phyloP scores from a whole-genome alignment of 441 rosid genomes.

The Melastoma candidum region DNA sequence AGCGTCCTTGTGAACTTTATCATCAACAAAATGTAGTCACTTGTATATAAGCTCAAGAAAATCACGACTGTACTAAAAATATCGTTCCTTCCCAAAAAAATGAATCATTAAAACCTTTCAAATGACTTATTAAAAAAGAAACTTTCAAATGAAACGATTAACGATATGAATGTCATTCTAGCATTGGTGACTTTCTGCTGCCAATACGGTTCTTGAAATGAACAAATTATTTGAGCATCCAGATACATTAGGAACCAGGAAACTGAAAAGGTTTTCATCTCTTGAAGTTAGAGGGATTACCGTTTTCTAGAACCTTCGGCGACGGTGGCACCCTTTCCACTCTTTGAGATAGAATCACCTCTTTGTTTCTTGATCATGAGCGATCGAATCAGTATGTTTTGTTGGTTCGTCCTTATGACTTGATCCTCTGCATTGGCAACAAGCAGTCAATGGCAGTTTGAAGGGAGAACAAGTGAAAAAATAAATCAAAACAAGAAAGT shows the following conservation, averaged over 20 bases:
- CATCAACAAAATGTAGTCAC: too few species aligned
- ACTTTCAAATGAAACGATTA: too few species aligned
- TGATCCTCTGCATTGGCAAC: conserved; percentile 49
- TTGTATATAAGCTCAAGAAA: too few species aligned
- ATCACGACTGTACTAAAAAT: too few species aligned
- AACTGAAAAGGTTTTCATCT: conserved; percentile 6
- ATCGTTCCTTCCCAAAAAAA: too few species aligned
- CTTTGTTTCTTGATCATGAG: conserved; percentile 66
- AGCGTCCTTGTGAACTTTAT: too few species aligned
- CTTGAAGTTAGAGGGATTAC: conserved; percentile 25
- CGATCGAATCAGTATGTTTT: conserved; percentile 86
- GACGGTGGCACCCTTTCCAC: conserved; percentile 32
- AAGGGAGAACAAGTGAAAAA: neutral
- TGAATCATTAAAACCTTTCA: too few species aligned
- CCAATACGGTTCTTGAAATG: too few species aligned
- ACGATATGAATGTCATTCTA: too few species aligned
- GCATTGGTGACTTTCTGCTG: too few species aligned
- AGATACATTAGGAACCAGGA: neutral
- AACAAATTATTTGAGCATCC: neutral
- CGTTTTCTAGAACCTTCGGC: conserved; percentile 74
- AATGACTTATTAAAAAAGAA: too few species aligned
- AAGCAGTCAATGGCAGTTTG: conserved; percentile 12
- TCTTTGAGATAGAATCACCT: conserved; percentile 55
- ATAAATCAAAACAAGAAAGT: neutral
- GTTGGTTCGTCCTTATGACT: conserved; percentile 76